These are phyloP conservation scores for Hypoxylon fragiforme DNA, from an alignment of 495 filamentous ascomycete genomes.

Conservation along the genomic window DNA sequence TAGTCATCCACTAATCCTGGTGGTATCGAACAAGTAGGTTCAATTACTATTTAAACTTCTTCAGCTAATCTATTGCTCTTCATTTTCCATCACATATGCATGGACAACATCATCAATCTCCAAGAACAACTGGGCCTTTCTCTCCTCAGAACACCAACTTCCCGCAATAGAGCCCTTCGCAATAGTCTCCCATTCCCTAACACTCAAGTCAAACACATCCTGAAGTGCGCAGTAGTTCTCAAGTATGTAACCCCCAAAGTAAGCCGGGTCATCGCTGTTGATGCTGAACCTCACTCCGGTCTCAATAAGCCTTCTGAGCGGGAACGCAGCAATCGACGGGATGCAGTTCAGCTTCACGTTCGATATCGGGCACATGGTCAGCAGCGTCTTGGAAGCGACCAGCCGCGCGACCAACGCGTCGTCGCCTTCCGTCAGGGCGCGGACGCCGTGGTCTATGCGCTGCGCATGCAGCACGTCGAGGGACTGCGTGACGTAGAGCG, in stretches of 20 bases:
- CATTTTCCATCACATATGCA: constrained; percentile 6
- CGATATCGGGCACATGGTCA: constrained; percentile 74
- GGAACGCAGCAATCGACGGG: constrained; percentile 57
- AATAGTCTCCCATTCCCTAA: constrained; percentile 67
- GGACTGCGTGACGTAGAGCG: constrained; percentile 65
- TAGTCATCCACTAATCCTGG: too few species aligned
- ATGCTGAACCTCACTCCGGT: constrained; percentile 68
- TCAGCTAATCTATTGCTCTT: constrained; percentile 1
- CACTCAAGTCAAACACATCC: constrained; percentile 64
- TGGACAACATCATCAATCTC: constrained; percentile 39
- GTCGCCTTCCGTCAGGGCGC: constrained; percentile 59
- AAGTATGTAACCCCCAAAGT: constrained; percentile 77
- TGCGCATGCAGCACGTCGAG: constrained; percentile 58
- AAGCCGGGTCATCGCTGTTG: constrained; percentile 79
- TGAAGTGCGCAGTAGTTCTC: constrained; percentile 78
- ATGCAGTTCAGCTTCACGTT: constrained; percentile 70
- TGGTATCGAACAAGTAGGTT: too few species aligned
- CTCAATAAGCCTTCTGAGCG: constrained; percentile 66
- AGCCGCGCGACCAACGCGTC: constrained; percentile 59
- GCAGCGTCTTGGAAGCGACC: constrained; percentile 56
- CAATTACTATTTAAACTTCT: too few species aligned
- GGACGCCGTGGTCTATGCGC: constrained; percentile 76
- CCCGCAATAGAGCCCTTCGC: constrained; percentile 63
- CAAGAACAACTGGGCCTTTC: constrained; percentile 49
- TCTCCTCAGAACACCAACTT: constrained; percentile 58